phyloP scores from a whole-genome alignment of 2,329 filamentous ascomycete species.

The Ceratocystis papillata region DNA sequence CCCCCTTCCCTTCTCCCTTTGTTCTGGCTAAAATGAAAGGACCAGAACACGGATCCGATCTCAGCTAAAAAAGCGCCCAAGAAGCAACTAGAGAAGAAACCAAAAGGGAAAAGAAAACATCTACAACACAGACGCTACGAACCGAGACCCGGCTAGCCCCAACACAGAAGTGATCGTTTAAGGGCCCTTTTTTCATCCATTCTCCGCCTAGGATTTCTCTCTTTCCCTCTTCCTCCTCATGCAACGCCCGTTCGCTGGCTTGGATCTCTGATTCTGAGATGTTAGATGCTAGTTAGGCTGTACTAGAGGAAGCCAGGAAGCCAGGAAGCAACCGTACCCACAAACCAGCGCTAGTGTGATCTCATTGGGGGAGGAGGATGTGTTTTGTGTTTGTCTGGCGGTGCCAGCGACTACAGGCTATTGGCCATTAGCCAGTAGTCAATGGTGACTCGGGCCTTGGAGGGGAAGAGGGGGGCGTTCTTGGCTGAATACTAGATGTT shows the following conservation, averaged over 20 bases:
- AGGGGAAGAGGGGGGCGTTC: not conserved
- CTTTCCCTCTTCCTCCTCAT: too few relatives aligned
- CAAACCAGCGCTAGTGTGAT: too few relatives aligned
- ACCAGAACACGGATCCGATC: slow-evolving; percentile 5
- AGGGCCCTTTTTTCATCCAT: not conserved
- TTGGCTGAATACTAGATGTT: not conserved
- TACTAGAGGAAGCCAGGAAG: not conserved
- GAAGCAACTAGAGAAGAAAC: not conserved
- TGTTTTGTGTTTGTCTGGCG: too few relatives aligned
- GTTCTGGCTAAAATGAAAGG: slow-evolving; percentile 5
- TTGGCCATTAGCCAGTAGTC: not conserved
- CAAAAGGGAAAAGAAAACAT: not conserved
- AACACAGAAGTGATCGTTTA: not conserved
- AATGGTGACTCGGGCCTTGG: not conserved
- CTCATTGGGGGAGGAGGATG: too few relatives aligned
- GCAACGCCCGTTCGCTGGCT: not conserved
- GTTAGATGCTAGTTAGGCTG: slow-evolving; percentile 2
- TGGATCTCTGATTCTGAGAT: not conserved
- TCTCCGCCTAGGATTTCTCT: not conserved
- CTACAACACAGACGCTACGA: not conserved
- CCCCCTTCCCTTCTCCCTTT: not conserved
- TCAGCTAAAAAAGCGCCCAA: not conserved
- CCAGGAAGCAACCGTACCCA: too few relatives aligned
- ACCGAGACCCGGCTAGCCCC: not conserved
- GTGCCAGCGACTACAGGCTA: too few relatives aligned